Evolutionary conservation across 2,329 filamentous ascomycete species (phyloP).

Genomic region (Ophiocordyceps camponoti-rufipedis): DNA sequence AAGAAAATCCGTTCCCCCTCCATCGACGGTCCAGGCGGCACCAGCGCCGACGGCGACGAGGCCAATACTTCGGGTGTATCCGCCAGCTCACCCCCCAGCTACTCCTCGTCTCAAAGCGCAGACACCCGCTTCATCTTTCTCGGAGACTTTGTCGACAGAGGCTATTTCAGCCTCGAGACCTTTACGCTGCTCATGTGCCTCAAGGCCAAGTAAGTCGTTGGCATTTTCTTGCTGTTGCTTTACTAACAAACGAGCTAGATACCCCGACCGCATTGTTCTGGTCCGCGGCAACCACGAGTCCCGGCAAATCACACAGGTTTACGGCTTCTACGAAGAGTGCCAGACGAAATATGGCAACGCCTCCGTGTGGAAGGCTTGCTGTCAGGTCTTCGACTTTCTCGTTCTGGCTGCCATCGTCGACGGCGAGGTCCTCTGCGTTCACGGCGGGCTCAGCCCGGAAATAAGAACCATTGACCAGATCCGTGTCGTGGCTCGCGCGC

Average conservation of each 20-base stretch:
- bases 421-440: conserved; percentile 97
- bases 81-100: conserved; percentile 92
- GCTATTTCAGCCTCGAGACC: conserved; percentile 97
- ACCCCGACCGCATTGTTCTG: conserved; percentile 94
- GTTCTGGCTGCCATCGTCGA: conserved; percentile 94
- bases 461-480: conserved; percentile 95
- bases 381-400: conserved; percentile 96
- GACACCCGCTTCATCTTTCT: conserved; percentile 99
- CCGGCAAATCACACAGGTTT: conserved; percentile 96
- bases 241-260: conserved; percentile 57
- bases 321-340: conserved; percentile 98
- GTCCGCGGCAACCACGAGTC: conserved; percentile 98
- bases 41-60: conserved; percentile 31
- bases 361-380: conserved; percentile 99
- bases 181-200: conserved; percentile 90
- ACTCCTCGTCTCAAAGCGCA: conserved; percentile 38
- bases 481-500: conserved; percentile 81
- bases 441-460: conserved; percentile 90
- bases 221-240: conserved; percentile 25
- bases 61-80: conserved; percentile 89
- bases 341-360: conserved; percentile 97
- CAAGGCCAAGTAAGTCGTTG: conserved; percentile 45
- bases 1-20: conserved; percentile 52
- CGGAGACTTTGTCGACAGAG: conserved; percentile 97
- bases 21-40: conserved; percentile 20